These are phyloP conservation scores for Petasospora fabianii DNA, from an alignment of 1,139 yeast genomes.

Conservation along the genomic window DNA sequence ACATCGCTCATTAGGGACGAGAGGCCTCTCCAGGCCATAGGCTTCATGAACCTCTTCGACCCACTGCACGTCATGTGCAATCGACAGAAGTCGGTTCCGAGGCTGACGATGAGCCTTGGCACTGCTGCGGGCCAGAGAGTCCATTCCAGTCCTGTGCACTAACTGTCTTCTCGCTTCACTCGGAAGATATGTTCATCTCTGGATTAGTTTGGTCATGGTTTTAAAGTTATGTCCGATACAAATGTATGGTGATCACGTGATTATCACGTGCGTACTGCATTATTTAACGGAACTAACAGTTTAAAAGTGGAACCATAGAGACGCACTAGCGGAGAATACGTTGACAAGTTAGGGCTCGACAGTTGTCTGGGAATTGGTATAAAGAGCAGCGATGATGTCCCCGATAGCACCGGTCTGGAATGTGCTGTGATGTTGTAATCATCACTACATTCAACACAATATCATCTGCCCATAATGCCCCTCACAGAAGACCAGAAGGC, in stretches of 20 bases:
- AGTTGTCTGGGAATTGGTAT: too few relatives aligned
- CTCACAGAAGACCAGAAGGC: slow-evolving; percentile 20
- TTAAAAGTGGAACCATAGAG: not conserved
- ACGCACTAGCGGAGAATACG: too few relatives aligned
- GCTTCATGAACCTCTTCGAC: slow-evolving; percentile 33
- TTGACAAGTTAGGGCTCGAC: too few relatives aligned
- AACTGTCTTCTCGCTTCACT: too few relatives aligned
- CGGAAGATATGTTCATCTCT: too few relatives aligned
- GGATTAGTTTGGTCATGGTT: not conserved
- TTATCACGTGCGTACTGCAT: slow-evolving; percentile 12
- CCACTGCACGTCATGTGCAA: slow-evolving; percentile 54
- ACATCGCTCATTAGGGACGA: slow-evolving; percentile 78
- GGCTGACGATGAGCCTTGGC: slow-evolving; percentile 51
- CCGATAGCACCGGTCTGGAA: too few relatives aligned
- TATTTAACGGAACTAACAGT: slow-evolving; percentile 9
- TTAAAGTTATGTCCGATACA: slow-evolving; percentile 2
- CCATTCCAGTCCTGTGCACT: not conserved
- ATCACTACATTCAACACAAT: not conserved
- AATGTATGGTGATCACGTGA: slow-evolving; percentile 3
- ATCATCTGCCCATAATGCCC: slow-evolving; percentile 14
- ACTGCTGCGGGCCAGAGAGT: not conserved
- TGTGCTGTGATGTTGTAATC: too few relatives aligned
- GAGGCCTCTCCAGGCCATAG: slow-evolving; percentile 38
- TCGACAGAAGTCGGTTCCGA: slow-evolving; percentile 66
- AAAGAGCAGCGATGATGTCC: too few relatives aligned